phyloP scores from a whole-genome alignment of 2,329 filamentous ascomycete species.

The Verticillium tricorpus region DNA sequence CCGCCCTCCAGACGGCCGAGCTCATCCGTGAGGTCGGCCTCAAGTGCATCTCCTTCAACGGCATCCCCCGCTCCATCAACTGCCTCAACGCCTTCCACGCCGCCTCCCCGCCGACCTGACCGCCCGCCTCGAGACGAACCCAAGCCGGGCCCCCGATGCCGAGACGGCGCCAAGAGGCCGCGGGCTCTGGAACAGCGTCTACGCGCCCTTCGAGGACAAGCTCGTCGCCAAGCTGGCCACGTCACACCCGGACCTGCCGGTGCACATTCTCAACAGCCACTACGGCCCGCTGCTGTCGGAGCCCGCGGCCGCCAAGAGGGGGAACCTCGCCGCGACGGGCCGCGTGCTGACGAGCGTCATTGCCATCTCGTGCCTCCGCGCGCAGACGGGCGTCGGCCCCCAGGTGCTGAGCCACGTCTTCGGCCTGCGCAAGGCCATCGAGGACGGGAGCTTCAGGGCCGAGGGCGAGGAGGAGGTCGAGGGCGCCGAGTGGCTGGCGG shows the following conservation, averaged over 20 bases:
- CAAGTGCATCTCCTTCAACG: constrained; percentile 77
- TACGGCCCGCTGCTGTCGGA: constrained; percentile 73
- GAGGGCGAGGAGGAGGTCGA: constrained; percentile 23
- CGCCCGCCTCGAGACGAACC: constrained; percentile 45
- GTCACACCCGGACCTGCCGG: constrained; percentile 78
- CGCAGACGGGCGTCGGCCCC: constrained; percentile 77
- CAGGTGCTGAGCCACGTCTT: constrained; percentile 81
- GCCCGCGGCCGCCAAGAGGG: constrained; percentile 41
- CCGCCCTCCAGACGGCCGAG: constrained; percentile 52
- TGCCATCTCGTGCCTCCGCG: constrained; percentile 68
- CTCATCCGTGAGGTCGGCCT: constrained; percentile 71
- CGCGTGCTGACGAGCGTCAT: constrained; percentile 68
- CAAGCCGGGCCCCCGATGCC: constrained; percentile 49
- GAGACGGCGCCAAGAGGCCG: constrained; percentile 60
- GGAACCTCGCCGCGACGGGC: constrained; percentile 53
- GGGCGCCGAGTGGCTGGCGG: constrained; percentile 36
- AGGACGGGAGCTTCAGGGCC: constrained; percentile 55
- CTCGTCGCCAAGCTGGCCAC: constrained; percentile 64
- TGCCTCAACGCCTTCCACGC: constrained; percentile 67
- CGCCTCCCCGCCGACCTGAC: constrained; percentile 55
- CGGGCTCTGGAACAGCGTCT: constrained; percentile 70
- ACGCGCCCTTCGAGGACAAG: constrained; percentile 69
- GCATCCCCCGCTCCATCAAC: constrained; percentile 81
- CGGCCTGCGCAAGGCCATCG: constrained; percentile 70
- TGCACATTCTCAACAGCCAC: constrained; percentile 71